A percentile compares a stretch with the other conserved stretches of the same genome.
Conservation (phyloP, 2,329 filamentous ascomycete genomes). For the Aspergillus arachidicola region DNA sequence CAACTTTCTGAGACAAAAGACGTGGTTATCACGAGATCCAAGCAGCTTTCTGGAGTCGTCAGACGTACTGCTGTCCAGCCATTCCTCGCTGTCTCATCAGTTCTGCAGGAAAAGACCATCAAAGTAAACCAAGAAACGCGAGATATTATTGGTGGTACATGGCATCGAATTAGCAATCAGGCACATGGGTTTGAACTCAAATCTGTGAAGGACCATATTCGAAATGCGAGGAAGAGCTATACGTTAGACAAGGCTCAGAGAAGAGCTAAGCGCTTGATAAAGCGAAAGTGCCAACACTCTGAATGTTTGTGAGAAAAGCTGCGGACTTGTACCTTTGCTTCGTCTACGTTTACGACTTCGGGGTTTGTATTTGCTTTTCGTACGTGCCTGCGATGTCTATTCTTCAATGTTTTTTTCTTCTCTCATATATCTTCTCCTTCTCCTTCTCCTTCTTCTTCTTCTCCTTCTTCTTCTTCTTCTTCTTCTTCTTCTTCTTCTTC, state of each 20-base stretch:
- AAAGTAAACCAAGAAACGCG: constrained; percentile 31
- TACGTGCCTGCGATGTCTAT: background rate
- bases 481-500: constrained; percentile 8
- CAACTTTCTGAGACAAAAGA: constrained; percentile 27
- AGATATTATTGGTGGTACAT: constrained; percentile 31
- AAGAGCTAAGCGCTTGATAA: constrained; percentile 34
- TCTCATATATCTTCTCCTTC: constrained; percentile 5
- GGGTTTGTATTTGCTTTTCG: background rate
- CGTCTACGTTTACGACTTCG: background rate
- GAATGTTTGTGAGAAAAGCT: constrained; percentile 9
- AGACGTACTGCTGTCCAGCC: constrained; percentile 33
- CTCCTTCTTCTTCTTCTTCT: constrained; percentile 9
- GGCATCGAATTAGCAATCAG: constrained; percentile 29
- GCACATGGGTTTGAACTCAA: constrained; percentile 27
- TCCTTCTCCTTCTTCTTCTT: constrained; percentile 9
- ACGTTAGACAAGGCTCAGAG: constrained; percentile 39
- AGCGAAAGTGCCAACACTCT: constrained; percentile 20
- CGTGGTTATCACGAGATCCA: constrained; percentile 34
- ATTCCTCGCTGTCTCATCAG: constrained; percentile 34
- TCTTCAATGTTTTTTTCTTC: background rate
- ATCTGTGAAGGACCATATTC: constrained; percentile 31
- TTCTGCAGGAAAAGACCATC: constrained; percentile 33
- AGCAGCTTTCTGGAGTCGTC: constrained; percentile 37
- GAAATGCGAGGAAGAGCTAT: constrained; percentile 30
- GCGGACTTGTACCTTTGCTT: background rate